Conservation (phyloP, 2,329 filamentous ascomycete species). For the Xylaria sp. region DNA sequence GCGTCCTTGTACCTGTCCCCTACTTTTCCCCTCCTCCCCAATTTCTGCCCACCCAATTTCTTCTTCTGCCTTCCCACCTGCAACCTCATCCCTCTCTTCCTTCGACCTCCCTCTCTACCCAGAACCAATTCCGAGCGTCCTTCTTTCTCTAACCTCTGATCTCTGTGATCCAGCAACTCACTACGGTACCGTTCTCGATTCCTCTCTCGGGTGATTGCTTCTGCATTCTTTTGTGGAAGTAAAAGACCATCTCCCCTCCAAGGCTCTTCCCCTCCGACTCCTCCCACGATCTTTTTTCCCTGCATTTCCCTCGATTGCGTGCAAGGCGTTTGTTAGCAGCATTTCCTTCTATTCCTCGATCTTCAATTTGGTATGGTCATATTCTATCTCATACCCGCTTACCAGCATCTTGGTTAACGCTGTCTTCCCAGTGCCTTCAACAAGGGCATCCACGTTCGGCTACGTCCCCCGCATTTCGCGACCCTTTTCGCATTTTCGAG, state of each 20-base stretch:
- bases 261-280: not conserved
- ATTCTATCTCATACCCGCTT: not conserved
- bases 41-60: constrained; percentile 9
- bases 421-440: constrained; percentile 1
- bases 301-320: constrained; percentile 5
- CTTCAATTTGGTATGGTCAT: constrained; percentile 16
- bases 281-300: constrained; percentile 13
- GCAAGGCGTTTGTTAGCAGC: constrained; percentile 17
- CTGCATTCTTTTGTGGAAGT: constrained; percentile 7
- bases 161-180: not conserved
- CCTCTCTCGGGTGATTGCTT: constrained; percentile 4
- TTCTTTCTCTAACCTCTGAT: not conserved
- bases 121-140: constrained; percentile 1
- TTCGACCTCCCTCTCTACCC: not conserved
- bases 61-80: not conserved
- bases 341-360: constrained; percentile 7
- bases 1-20: constrained; percentile 2
- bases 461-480: constrained; percentile 9
- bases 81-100: not conserved
- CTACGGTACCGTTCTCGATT: not conserved
- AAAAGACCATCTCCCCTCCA: constrained; percentile 10
- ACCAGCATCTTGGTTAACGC: constrained; percentile 5
- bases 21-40: not conserved
- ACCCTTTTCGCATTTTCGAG: constrained; percentile 2
- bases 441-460: constrained; percentile 4